phyloP scores from a whole-genome alignment of 208 protist genomes.

The Wallacemonas sp. region DNA sequence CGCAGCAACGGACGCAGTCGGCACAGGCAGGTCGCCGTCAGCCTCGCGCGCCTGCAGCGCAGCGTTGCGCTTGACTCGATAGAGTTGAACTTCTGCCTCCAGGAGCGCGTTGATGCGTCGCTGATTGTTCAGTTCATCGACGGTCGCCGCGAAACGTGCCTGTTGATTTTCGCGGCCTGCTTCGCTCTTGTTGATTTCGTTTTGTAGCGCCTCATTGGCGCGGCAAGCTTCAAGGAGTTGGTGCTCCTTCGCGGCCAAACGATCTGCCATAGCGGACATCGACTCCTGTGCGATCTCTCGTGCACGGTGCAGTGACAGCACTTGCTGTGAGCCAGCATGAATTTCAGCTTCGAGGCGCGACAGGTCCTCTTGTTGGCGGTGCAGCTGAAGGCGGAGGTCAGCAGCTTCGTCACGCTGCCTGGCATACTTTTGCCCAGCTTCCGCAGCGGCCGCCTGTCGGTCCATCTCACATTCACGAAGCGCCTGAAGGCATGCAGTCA shows the following conservation, averaged over 20 bases:
- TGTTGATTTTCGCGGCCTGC: too few species aligned
- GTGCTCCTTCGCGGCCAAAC: too few species aligned
- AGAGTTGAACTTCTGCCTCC: constrained; percentile 2
- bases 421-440: not conserved
- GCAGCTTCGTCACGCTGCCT: not conserved
- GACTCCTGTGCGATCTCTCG: too few species aligned
- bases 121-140: too few species aligned
- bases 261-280: too few species aligned
- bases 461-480: constrained; percentile 9
- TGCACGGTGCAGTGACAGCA: too few species aligned
- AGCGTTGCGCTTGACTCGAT: constrained; percentile 29
- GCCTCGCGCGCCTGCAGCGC: constrained; percentile 29
- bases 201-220: too few species aligned
- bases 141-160: too few species aligned
- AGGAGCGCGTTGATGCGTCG: too few species aligned
- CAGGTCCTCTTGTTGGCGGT: constrained; percentile 3
- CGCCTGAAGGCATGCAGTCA: constrained; percentile 7
- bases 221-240: too few species aligned
- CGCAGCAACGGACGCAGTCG: constrained; percentile 14
- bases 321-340: too few species aligned
- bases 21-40: constrained; percentile 29
- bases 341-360: not conserved
- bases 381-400: not conserved
- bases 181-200: too few species aligned
- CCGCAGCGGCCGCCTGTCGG: not conserved